Base-by-base conservation (phyloP, 2,329 filamentous ascomycete genomes). In the Cercospora sp. region DNA sequence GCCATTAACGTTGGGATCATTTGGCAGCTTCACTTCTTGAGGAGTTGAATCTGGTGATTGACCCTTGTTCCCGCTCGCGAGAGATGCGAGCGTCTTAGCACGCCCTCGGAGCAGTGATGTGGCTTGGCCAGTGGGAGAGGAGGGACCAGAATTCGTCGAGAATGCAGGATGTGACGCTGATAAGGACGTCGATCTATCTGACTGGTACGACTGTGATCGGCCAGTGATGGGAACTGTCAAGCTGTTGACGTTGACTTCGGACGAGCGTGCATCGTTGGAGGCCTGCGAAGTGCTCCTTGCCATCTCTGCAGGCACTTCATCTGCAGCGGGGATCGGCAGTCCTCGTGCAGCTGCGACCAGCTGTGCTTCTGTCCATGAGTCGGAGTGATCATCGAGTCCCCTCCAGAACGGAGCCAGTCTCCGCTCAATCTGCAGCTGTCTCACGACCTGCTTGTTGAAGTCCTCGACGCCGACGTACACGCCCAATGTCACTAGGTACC, bases 371-470 rank as follows among this genome's bases (percentile, higher is more conserved):
- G 93, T 91, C 95, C 95, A 99, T 63, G 88, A 91, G 24, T 92
- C 87, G 16, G 90, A 90, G 79, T 95, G 93, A 79, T 98, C 94
- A 71, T 97, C 90, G 3, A 99, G 83, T 5, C 95, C 95, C 77
- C 91, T 90, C 93, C 94, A 99, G 79, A 99, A 99, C 0, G 95
- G 95, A 51, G 95, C 95, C 70, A 99, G 82, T 70, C 91, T 90
- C 73, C 95, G 88, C 81, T 99, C 95, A 78, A 99, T 93, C 94
- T 98, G 94, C 65, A 99, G 83, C 79, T 97, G 94, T 73, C 95
- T 88, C 66, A 98, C 94, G 59, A 92, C 84, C 18, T 87, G 82
- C 80, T 98, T 98, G 83, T 88, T 97, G 79, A 94, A 99, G 80
- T 99, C 95, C 80, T 99, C 95, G 0, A 89, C 84, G 0, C 94